phyloP scores from a whole-genome alignment of 441 rosid genomes.

The Biscutella laevigata region DNA sequence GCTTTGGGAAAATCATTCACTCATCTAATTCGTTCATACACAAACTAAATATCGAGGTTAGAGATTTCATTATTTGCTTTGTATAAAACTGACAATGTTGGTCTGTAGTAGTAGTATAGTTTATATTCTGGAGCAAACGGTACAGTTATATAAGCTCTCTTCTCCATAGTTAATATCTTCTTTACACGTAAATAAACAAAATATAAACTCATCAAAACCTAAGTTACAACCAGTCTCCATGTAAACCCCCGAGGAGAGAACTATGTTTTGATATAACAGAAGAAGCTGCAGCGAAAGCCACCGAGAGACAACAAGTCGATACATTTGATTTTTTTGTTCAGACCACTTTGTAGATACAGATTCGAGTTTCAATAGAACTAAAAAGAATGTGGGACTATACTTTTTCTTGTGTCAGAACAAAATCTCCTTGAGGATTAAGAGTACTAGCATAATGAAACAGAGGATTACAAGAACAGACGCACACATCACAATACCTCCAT shows the following conservation, averaged over 20 bases:
- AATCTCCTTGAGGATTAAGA: constrained; percentile 71
- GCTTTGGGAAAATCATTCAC: background rate
- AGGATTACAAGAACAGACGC: constrained; percentile 78
- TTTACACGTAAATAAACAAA: constrained; percentile 13
- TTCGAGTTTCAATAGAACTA: background rate
- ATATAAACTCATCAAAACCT: background rate
- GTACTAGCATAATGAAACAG: constrained; percentile 85
- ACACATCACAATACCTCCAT: constrained; percentile 97
- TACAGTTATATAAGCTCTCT: constrained; percentile 1
- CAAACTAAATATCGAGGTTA: constrained; percentile 12
- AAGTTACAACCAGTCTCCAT: constrained; percentile 9
- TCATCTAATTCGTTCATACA: constrained; percentile 6
- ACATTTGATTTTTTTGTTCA: background rate
- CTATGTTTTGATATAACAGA: background rate
- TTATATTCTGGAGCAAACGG: constrained; percentile 1
- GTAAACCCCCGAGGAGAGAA: background rate
- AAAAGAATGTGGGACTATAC: constrained; percentile 4
- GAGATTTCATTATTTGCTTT: constrained; percentile 7
- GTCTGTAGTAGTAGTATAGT: background rate
- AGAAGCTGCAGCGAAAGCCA: background rate
- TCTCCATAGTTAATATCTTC: background rate
- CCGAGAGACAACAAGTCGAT: background rate
- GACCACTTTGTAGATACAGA: background rate
- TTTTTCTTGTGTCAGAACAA: constrained; percentile 38
- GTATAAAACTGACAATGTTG: background rate